Percentiles rank a stretch among this genome's conserved stretches.
phyloP scores from a whole-genome alignment of 2,329 filamentous ascomycete genomes.

The Sphaerulina musiva region DNA sequence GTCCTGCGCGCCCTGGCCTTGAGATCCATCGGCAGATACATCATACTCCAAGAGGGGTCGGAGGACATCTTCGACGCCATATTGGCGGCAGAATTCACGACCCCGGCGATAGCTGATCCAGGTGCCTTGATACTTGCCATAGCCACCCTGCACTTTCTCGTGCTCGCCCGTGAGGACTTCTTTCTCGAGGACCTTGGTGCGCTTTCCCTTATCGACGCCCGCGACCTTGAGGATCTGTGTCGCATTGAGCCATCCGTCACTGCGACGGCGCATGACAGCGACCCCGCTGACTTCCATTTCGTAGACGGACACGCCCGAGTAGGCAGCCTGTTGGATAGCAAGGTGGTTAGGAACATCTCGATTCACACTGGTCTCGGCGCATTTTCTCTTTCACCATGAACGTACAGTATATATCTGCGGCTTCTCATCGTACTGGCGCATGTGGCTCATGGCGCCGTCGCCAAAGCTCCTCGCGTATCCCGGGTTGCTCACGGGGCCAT shows the following conservation, averaged over 20 bases:
- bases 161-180: conserved; percentile 94
- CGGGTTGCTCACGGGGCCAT: conserved; percentile 34
- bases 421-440: conserved; percentile 30
- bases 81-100: conserved; percentile 78
- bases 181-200: conserved; percentile 96
- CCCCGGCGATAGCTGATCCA: conserved; percentile 95
- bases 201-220: conserved; percentile 93
- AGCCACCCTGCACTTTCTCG: conserved; percentile 96
- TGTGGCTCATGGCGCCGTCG: conserved; percentile 22
- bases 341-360: background rate
- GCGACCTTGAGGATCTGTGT: conserved; percentile 98
- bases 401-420: conserved; percentile 48
- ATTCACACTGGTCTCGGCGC: background rate
- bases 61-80: conserved; percentile 68
- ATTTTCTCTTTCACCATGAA: background rate
- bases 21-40: conserved; percentile 65
- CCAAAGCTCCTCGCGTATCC: conserved; percentile 35
- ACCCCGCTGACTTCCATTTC: conserved; percentile 95
- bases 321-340: conserved; percentile 58
- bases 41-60: conserved; percentile 72
- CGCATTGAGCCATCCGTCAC: conserved; percentile 94
- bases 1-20: conserved; percentile 70
- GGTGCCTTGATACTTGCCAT: conserved; percentile 97
- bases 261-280: conserved; percentile 90
- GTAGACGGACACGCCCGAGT: conserved; percentile 93